Conservation (phyloP, 305 asterid species). For the Rubia balearica region DNA sequence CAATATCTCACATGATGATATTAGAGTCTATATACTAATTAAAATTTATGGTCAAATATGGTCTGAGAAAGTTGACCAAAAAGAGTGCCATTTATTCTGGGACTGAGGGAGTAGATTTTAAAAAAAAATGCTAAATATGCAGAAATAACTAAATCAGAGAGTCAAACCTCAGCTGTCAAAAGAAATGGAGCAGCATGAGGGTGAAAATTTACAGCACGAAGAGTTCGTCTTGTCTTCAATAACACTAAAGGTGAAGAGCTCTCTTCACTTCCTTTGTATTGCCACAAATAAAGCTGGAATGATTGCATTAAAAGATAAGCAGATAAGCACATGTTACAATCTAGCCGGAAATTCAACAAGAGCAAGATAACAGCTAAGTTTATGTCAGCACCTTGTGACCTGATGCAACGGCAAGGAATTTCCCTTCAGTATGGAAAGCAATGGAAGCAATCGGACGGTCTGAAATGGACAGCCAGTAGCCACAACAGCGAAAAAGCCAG, state of each 20-base stretch:
- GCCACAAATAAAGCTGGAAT: constrained; percentile 83
- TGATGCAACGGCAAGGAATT: constrained; percentile 87
- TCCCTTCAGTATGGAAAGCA: constrained; percentile 95
- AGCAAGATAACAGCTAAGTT: neutral
- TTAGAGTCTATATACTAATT: no score
- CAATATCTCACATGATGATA: no score
- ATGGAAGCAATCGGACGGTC: constrained; percentile 93
- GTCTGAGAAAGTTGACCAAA: no score
- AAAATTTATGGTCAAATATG: no score
- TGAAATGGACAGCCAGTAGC: constrained; percentile 21
- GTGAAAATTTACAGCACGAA: constrained; percentile 93
- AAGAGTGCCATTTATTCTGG: no score
- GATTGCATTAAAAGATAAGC: constrained; percentile 19
- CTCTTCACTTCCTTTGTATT: constrained; percentile 68
- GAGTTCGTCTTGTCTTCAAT: constrained; percentile 83
- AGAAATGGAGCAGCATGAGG: constrained; percentile 92
- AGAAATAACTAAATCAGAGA: constrained; percentile 19
- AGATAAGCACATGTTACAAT: neutral
- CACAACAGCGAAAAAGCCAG: neutral
- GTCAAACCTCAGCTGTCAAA: constrained; percentile 86
- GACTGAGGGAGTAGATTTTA: no score
- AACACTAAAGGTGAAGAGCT: constrained; percentile 64
- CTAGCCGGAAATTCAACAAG: neutral
- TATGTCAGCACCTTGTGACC: constrained; percentile 67
- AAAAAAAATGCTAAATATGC: neutral